Percentiles rank a stretch among this genome's conserved stretches.
Conservation (phyloP, 2,329 filamentous ascomycete species). For the Talaromyces atroroseus region DNA sequence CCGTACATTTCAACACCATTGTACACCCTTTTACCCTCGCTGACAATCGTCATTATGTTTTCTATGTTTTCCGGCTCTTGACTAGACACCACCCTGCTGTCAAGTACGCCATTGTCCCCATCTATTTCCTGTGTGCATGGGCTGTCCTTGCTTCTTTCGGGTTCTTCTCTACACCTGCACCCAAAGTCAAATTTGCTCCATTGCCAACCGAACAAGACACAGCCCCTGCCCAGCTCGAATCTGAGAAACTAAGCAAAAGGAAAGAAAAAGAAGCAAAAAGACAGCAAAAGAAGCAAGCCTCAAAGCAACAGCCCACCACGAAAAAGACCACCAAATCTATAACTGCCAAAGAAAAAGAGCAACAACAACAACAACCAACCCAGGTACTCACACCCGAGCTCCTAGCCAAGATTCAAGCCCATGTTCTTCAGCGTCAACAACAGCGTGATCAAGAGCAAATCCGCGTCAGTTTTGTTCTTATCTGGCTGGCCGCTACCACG, state of each 20-base stretch:
- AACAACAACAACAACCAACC: conserved; percentile 15
- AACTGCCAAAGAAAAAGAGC: conserved; percentile 14
- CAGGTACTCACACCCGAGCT: conserved; percentile 24
- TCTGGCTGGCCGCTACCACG: conserved; percentile 64
- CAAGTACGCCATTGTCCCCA: conserved; percentile 61
- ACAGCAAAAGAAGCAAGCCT: conserved; percentile 20
- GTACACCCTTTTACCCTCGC: conserved; percentile 93
- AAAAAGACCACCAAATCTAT: conserved; percentile 15
- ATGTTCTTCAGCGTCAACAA: conserved; percentile 27
- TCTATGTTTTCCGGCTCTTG: conserved; percentile 86
- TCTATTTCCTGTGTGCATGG: conserved; percentile 69
- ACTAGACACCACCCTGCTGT: conserved; percentile 61
- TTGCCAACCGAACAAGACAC: conserved; percentile 14
- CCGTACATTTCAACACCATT: conserved; percentile 79
- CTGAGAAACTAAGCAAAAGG: conserved; percentile 17
- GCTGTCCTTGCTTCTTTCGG: conserved; percentile 60
- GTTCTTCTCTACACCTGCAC: conserved; percentile 25
- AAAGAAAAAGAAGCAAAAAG: conserved; percentile 19
- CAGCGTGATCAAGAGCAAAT: conserved; percentile 23
- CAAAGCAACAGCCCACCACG: conserved; percentile 19
- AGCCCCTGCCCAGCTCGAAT: conserved; percentile 14
- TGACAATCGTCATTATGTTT: conserved; percentile 95
- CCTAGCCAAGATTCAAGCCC: conserved; percentile 24
- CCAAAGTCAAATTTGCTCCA: neutral
- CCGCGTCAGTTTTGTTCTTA: conserved; percentile 49